Conservation (phyloP, 371 early-diverging fungal genomes). For the Blyttiomyces sp. region DNA sequence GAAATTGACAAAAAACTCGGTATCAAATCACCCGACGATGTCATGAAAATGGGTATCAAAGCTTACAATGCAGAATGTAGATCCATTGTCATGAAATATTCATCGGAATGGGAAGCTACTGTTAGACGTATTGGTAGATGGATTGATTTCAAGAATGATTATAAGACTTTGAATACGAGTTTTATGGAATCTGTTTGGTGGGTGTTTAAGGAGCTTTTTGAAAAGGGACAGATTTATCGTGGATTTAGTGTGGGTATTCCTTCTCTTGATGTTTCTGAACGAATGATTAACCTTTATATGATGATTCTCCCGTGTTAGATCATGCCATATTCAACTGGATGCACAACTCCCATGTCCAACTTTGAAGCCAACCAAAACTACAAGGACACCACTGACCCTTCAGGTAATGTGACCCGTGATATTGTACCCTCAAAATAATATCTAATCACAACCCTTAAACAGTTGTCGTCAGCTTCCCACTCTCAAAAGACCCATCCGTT, state of each 20-base stretch:
- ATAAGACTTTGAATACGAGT: not conserved
- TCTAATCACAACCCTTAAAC: not conserved
- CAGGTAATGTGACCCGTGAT: slow-evolving; percentile 50
- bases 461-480: slow-evolving; percentile 95
- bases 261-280: slow-evolving; percentile 2
- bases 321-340: slow-evolving; percentile 99
- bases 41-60: slow-evolving; percentile 96
- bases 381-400: slow-evolving; percentile 98
- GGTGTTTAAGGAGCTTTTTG: slow-evolving; percentile 97
- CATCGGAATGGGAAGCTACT: slow-evolving; percentile 95
- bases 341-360: slow-evolving; percentile 97
- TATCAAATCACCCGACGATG: slow-evolving; percentile 90
- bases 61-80: slow-evolving; percentile 99
- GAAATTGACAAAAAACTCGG: slow-evolving; percentile 98
- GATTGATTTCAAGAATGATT: slow-evolving; percentile 98
- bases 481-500: slow-evolving; percentile 74
- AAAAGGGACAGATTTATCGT: slow-evolving; percentile 96
- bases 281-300: not conserved
- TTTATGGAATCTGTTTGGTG: slow-evolving; percentile 69
- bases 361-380: slow-evolving; percentile 99
- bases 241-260: slow-evolving; percentile 67
- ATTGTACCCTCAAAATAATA: not conserved
- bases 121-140: slow-evolving; percentile 99
- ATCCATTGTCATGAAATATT: slow-evolving; percentile 97
- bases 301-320: slow-evolving; percentile 48